Conservation (phyloP, 164 flowering plant genomes). For the Kingdonia uniflora region DNA sequence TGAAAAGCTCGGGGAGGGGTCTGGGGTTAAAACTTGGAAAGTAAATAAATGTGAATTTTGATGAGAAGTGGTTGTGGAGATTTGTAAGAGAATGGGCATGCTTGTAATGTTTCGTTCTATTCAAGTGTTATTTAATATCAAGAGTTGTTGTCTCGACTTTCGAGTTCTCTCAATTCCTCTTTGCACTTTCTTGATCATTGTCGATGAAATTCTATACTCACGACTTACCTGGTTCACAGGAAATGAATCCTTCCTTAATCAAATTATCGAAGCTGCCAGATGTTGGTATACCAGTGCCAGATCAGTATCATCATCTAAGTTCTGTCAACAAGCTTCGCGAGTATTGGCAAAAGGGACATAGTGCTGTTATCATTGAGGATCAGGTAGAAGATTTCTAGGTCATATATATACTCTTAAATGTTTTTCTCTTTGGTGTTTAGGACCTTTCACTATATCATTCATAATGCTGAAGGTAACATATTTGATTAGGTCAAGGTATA, state of each 20-base stretch:
- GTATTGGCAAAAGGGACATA: slow-evolving; percentile 36
- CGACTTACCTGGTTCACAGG: slow-evolving; percentile 19
- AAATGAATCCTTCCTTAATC: slow-evolving; percentile 10
- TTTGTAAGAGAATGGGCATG: too few relatives aligned
- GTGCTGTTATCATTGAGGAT: slow-evolving; percentile 53
- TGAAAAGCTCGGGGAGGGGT: too few relatives aligned
- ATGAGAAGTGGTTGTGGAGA: too few relatives aligned
- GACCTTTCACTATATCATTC: neutral
- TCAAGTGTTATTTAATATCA: too few relatives aligned
- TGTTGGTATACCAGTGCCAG: slow-evolving; percentile 16
- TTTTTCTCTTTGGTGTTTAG: neutral
- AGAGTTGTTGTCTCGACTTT: neutral
- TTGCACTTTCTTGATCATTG: neutral
- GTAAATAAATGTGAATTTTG: too few relatives aligned
- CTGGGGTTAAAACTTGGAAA: too few relatives aligned
- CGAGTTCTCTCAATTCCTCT: neutral
- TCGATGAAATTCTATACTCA: slow-evolving; percentile 1
- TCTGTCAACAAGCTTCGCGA: slow-evolving; percentile 51
- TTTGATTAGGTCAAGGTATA: too few relatives aligned
- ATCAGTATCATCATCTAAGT: slow-evolving; percentile 18
- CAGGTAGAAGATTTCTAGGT: slow-evolving; percentile 28
- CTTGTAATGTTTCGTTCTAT: too few relatives aligned
- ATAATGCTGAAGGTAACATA: too few relatives aligned
- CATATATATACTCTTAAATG: neutral
- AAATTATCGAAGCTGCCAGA: slow-evolving; percentile 25